phyloP scores from a whole-genome alignment of 768 basidiomycete genomes.

The Cystoderma amianthinum region DNA sequence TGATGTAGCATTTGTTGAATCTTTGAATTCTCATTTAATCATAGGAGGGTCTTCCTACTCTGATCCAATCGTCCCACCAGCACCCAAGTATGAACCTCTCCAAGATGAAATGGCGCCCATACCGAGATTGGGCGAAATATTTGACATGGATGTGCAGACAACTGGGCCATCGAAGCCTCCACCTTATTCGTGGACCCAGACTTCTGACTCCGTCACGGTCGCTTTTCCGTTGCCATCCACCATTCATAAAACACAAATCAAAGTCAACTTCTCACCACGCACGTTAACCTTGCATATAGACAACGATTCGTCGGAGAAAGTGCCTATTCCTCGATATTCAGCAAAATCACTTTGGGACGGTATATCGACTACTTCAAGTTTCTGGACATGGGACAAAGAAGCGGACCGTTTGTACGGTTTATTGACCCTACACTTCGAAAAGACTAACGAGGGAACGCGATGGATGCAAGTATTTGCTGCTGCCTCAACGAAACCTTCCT shows the following conservation, averaged over 20 bases:
- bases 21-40: slow-evolving; percentile 43
- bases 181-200: slow-evolving; percentile 93
- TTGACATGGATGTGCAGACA: slow-evolving; percentile 26
- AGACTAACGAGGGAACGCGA: slow-evolving; percentile 71
- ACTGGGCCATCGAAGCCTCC: slow-evolving; percentile 40
- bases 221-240: slow-evolving; percentile 77
- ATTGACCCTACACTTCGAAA: slow-evolving; percentile 82
- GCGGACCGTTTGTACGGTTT: slow-evolving; percentile 62
- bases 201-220: slow-evolving; percentile 74
- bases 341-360: slow-evolving; percentile 70
- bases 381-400: slow-evolving; percentile 90
- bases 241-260: slow-evolving; percentile 57
- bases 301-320: slow-evolving; percentile 9
- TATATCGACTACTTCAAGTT: slow-evolving; percentile 71
- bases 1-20: slow-evolving; percentile 39
- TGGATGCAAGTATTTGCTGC: slow-evolving; percentile 85
- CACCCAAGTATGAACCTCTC: slow-evolving; percentile 45
- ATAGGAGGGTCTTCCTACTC: slow-evolving; percentile 54
- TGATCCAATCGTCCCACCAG: slow-evolving; percentile 22
- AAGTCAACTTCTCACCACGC: slow-evolving; percentile 55
- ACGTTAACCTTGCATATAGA: slow-evolving; percentile 35
- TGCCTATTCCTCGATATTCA: slow-evolving; percentile 51
- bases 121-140: slow-evolving; percentile 52
- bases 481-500: slow-evolving; percentile 22
- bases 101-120: slow-evolving; percentile 65